Evolutionary conservation across 345 rosid species (phyloP), one percentile per base, ranked within the genome.

Genomic region (Dimocarpus longan): DNA sequence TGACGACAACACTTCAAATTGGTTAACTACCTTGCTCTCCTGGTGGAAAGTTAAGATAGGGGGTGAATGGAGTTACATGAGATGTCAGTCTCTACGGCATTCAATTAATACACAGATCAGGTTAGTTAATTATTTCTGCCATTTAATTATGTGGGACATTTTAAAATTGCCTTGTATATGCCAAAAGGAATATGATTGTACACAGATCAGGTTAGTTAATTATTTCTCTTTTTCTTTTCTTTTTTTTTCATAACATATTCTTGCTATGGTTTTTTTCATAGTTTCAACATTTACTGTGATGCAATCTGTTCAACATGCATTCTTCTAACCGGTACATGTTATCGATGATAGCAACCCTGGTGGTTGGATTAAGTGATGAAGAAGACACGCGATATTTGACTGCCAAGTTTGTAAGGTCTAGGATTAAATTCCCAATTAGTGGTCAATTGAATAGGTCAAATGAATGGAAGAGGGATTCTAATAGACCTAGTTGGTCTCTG

Each of bases 111-210:
- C 18, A 46, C 52, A 37, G 8, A 5, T 4, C 70, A 46, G 81
- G 59, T 81, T 73, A 68, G 81, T 48, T 46, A 12, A 54, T 18
- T 43, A 18, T 66, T 42, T 43, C 39, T 52, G 50, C 43, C 68
- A 19, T 66, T 6, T 7, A 66, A n/a, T 19, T 8, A 32, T 28
- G 44, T 71, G 22, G 32, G 56, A 57, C 37, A n/a, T 40, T 28
- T 39, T 64, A 52, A 10, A 62, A 62, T 39, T 26, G 10, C 56
- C 54, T 57, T 43, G 10, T 46, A 50, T 16, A 74, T 8, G 15
- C 26, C 10, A 71, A 57, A 0, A n/a, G 1, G 26, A 60, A n/a
- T 15, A 21, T 15, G 18, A 44, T 37, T 43, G 4, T 56, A 26
- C 28, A 26, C 0, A 26, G 28, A 26, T 26, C 0, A 26, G 28